Evolutionary conservation across 352 stramenopile species (phyloP).

Genomic region (Pythium vanterpoolii): DNA sequence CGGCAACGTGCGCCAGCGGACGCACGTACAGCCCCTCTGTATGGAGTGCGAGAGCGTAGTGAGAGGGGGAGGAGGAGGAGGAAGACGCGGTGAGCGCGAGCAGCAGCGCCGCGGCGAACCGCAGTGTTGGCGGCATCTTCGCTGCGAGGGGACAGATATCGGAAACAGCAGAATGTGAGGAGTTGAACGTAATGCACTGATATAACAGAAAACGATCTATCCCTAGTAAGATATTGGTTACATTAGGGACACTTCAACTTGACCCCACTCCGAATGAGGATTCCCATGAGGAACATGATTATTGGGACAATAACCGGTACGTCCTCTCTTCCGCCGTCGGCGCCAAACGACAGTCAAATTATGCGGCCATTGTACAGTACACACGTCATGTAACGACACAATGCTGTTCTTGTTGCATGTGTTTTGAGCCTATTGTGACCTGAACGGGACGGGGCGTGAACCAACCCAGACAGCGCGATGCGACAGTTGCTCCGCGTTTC

Average conservation of each 20-base stretch:
- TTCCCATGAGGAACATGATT: neutral
- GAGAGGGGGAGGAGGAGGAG: neutral
- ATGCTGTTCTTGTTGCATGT: neutral
- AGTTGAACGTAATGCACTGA: neutral
- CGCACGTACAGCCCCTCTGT: conserved; percentile 52
- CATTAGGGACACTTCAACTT: conserved; percentile 18
- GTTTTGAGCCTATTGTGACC: neutral
- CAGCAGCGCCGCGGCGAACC: neutral
- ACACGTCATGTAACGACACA: too few relatives aligned
- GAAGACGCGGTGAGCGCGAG: neutral
- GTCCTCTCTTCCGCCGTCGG: too few relatives aligned
- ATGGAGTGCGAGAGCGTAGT: conserved; percentile 31
- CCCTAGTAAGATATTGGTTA: neutral
- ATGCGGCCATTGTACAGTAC: too few relatives aligned
- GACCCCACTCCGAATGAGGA: too few relatives aligned
- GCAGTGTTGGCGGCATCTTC: too few relatives aligned
- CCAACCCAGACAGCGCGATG: neutral
- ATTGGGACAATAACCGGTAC: neutral
- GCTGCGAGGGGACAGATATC: neutral
- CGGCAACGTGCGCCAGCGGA: conserved; percentile 34
- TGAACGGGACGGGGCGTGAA: neutral
- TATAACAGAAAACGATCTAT: neutral
- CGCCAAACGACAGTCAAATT: too few relatives aligned
- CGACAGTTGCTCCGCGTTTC: neutral
- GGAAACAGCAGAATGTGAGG: neutral